Evolutionary conservation across 345 rosid genomes (phyloP), one percentile per base, ranked within the genome.

Genomic region (Citrus glauca): DNA sequence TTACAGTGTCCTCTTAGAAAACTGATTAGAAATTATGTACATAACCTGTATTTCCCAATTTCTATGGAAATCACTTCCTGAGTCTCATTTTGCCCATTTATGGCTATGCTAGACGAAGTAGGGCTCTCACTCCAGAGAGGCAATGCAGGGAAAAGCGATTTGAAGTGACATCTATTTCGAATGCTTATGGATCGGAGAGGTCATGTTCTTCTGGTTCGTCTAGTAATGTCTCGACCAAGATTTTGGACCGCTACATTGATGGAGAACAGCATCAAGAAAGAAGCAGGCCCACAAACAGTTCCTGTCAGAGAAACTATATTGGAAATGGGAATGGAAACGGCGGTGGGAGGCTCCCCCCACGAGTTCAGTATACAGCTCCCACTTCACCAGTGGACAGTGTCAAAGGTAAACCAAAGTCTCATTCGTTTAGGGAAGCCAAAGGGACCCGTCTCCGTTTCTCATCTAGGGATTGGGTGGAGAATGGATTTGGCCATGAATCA

Each of bases 211-310:
- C 85, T 65, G 73, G 81, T 78, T 84, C 89, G 45, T 85, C 81
- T 16, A 91, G 98, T 82, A 91, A 86, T 72, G 85, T 87, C 79
- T 94, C 98, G 35, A 91, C 86, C 78, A 91, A 88, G 85, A 89
- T 96, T 65, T 82, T 94, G 83, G 98, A 97, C 78, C 93, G 95
- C 57, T 97, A 89, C 84, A 94, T 96, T 56, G 99, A 91, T 85
- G 99, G 97, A 57, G 99, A 97, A 83, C 94, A 94, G 83, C 88
- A 87, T 75, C 85, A 82, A 66, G 97, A 88, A 79, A 89, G 81
- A 56, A 87, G 84, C 75, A 85, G 84, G 84, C 82, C 85, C 60
- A 85, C 83, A 78, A 90, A 84, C 62, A 69, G 68, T 79, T 82
- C 88, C 62, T 78, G 84, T 65, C 87, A 55, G 67, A 87, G 86